Evolutionary conservation across 2,329 filamentous ascomycete genomes (phyloP).

Genomic region (Trichophaea hybrida): DNA sequence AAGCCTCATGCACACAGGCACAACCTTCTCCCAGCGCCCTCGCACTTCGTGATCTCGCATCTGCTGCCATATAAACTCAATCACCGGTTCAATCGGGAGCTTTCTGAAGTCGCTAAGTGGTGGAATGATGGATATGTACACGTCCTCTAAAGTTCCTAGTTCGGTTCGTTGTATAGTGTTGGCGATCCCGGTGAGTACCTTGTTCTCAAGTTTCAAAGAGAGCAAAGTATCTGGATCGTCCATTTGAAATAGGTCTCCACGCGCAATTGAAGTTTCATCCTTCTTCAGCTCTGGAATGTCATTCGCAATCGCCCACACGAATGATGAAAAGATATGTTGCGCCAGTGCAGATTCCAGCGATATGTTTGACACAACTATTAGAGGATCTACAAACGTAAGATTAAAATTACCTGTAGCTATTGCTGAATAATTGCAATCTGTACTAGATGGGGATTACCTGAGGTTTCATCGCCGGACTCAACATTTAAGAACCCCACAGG

Average conservation of each 20-base stretch:
- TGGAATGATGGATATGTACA: slow-evolving; percentile 4
- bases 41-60: neutral
- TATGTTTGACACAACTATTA: too few species aligned
- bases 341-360: slow-evolving; percentile 21
- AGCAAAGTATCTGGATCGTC: slow-evolving; percentile 10
- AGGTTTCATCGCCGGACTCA: too few species aligned
- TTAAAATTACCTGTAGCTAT: too few species aligned
- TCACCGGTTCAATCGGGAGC: neutral
- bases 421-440: too few species aligned
- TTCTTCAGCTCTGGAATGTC: neutral
- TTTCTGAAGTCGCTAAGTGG: slow-evolving; percentile 2
- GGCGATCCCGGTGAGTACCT: too few species aligned
- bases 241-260: neutral
- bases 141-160: slow-evolving; percentile 2
- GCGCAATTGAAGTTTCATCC: too few species aligned
- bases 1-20: neutral
- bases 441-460: too few species aligned
- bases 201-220: slow-evolving; percentile 20
- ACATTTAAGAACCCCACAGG: slow-evolving; percentile 2
- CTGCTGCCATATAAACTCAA: neutral
- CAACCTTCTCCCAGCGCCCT: neutral
- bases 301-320: slow-evolving; percentile 25
- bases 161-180: slow-evolving; percentile 3
- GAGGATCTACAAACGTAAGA: too few species aligned
- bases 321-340: slow-evolving; percentile 28